Evolutionary conservation across 2,329 filamentous ascomycete genomes (phyloP).

Genomic region (Conoideocrella luteorostrata): DNA sequence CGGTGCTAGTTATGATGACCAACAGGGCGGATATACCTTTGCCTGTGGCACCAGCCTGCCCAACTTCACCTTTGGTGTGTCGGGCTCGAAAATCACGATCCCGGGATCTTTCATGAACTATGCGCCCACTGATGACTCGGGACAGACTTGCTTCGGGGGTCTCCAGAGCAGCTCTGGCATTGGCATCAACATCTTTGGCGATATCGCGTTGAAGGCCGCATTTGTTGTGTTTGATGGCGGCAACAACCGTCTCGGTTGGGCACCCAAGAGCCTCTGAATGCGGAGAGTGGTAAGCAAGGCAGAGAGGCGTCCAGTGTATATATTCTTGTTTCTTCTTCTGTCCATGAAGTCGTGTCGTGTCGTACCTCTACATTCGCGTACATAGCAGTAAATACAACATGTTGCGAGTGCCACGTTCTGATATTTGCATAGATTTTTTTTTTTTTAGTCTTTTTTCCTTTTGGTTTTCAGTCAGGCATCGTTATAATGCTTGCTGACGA

Average conservation of each 20-base stretch:
- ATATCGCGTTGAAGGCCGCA: slow-evolving; percentile 53
- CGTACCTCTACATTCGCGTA: too few relatives aligned
- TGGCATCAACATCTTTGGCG: slow-evolving; percentile 52
- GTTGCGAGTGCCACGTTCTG: too few relatives aligned
- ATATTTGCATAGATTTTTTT: too few relatives aligned
- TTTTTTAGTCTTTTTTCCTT: too few relatives aligned
- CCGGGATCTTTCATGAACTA: slow-evolving; percentile 49
- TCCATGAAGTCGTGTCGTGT: too few relatives aligned
- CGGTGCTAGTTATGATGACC: slow-evolving; percentile 26
- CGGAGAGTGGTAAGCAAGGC: background rate
- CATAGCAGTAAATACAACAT: too few relatives aligned
- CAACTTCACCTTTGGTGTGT: slow-evolving; percentile 48
- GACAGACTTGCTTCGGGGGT: slow-evolving; percentile 55
- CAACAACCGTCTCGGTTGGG: slow-evolving; percentile 42
- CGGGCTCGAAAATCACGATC: slow-evolving; percentile 48
- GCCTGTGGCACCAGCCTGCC: slow-evolving; percentile 39
- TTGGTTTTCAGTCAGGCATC: too few relatives aligned
- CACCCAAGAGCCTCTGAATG: slow-evolving; percentile 1
- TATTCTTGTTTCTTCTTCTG: too few relatives aligned
- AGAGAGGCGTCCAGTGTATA: background rate
- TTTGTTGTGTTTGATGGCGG: slow-evolving; percentile 51
- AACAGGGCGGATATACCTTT: slow-evolving; percentile 36
- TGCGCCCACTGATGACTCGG: slow-evolving; percentile 33
- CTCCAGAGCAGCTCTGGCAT: slow-evolving; percentile 48
- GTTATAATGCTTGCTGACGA: too few relatives aligned